Conservation (phyloP, 345 rosid species). For the Hypericum perforatum region DNA sequence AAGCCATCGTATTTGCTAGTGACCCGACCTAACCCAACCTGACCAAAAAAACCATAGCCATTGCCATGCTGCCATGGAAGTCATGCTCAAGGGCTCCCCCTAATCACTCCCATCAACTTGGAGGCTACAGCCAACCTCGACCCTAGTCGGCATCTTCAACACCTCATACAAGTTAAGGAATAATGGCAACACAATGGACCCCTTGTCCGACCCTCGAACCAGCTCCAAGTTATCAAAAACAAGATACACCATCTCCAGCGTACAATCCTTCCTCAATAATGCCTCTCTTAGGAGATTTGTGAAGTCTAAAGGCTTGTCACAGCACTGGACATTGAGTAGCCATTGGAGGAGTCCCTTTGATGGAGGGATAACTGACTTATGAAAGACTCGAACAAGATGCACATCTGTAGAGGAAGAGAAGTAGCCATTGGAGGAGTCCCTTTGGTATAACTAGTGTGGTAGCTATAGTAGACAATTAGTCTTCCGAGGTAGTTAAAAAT, state of each 20-base stretch:
- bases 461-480: slow-evolving; percentile 70
- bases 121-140: slow-evolving; percentile 60
- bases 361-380: slow-evolving; percentile 65
- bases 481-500: slow-evolving; percentile 53
- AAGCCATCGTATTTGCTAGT: no score
- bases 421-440: no score
- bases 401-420: no score
- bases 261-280: slow-evolving; percentile 21
- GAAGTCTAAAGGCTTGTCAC: slow-evolving; percentile 83
- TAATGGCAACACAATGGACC: slow-evolving; percentile 48
- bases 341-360: slow-evolving; percentile 45
- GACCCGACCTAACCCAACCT: no score
- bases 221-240: slow-evolving; percentile 69
- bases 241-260: slow-evolving; percentile 39
- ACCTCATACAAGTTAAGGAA: slow-evolving; percentile 48
- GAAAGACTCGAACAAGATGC: slow-evolving; percentile 65
- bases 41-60: no score
- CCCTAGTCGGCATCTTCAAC: slow-evolving; percentile 51
- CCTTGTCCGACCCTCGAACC: slow-evolving; percentile 64
- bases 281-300: slow-evolving; percentile 53
- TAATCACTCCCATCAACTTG: no score
- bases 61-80: no score
- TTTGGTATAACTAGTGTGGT: slow-evolving; percentile 54
- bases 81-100: no score
- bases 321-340: slow-evolving; percentile 61